Base-by-base conservation (phyloP, 2,329 filamentous ascomycete genomes). In the Colletotrichum tamarilloi region DNA sequence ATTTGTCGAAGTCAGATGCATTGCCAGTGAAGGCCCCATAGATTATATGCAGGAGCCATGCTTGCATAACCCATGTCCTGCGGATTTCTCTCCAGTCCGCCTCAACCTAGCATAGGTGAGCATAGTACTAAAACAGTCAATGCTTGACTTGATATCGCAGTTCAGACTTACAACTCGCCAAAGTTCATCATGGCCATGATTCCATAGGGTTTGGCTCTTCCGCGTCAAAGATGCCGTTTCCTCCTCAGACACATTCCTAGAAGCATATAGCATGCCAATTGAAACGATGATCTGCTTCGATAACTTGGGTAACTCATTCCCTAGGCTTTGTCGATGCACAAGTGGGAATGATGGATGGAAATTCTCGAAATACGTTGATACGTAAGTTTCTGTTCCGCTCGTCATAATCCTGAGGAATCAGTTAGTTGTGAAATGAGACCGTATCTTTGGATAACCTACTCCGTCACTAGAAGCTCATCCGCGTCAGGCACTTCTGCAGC, bases 21-120 rank as follows among this genome's bases (percentile, higher is more conserved):
- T 78, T 77, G 19, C 77, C 78, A 60, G 78, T 77, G 62, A 77
- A 81, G 5, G 76, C 77, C 1, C 79, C 80, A 35, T 81, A 80
- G 8, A 80, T 76, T 19, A 80, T 79, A 68, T 78, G 77, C 30
- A 81, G 73, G 32, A 80, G 70, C 78, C 77, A 80, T 5, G 77
- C 72, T 67, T 81, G 80, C 59, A 80, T 77, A n/a, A 76, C 72
- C 78, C 77, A 79, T 12, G 75, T 74, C 6, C 75, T 74, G 46
- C 75, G 75, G n/a, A 79, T 67, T 19, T 76, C 76, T 65, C 65
- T 77, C 59, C 71, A 76, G 58, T 79, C 73, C 2, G 66, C 63
- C 22, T 74, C 70, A 3, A 80, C 74, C 79, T 81, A 58, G 32
- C 49, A 30, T 30, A n/a, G 28, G 22, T 60, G 38, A 56, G 59